Conservation (phyloP, 345 rosid species). For the Gossypium longicalyx region DNA sequence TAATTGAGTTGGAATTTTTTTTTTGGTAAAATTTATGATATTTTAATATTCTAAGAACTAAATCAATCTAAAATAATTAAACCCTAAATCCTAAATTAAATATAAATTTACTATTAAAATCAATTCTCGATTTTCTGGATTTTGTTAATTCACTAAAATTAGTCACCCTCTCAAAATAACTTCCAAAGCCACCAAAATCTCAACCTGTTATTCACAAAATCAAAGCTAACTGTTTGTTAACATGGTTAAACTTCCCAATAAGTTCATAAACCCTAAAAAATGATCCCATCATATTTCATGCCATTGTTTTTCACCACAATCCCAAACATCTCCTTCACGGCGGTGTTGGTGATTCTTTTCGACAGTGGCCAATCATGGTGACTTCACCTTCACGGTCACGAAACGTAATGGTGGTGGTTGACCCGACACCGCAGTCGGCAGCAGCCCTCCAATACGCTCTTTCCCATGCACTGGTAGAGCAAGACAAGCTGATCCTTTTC, state of each 20-base stretch:
- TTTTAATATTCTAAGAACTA: too few relatives aligned
- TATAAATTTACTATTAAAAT: not conserved
- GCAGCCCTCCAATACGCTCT: constrained; percentile 51
- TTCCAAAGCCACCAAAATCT: not conserved
- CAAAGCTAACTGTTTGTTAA: not conserved
- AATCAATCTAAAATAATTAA: too few relatives aligned
- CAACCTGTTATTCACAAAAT: not conserved
- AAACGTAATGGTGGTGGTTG: constrained; percentile 54
- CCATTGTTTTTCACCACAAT: not conserved
- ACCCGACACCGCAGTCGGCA: constrained; percentile 44
- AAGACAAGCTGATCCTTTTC: constrained; percentile 46
- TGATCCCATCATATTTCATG: not conserved
- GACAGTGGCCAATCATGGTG: not conserved
- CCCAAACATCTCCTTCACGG: not conserved
- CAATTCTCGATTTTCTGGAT: not conserved
- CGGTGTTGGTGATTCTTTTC: not conserved
- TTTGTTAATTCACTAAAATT: not conserved
- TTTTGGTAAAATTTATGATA: too few relatives aligned
- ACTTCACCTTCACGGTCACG: constrained; percentile 19
- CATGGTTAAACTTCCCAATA: not conserved
- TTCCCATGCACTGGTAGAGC: constrained; percentile 44
- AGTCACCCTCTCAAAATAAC: not conserved
- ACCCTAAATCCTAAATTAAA: too few relatives aligned
- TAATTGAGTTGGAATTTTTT: too few relatives aligned
- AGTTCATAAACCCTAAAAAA: not conserved